phyloP scores from a whole-genome alignment of 164 flowering plant species.

The Macadamia tetraphylla region DNA sequence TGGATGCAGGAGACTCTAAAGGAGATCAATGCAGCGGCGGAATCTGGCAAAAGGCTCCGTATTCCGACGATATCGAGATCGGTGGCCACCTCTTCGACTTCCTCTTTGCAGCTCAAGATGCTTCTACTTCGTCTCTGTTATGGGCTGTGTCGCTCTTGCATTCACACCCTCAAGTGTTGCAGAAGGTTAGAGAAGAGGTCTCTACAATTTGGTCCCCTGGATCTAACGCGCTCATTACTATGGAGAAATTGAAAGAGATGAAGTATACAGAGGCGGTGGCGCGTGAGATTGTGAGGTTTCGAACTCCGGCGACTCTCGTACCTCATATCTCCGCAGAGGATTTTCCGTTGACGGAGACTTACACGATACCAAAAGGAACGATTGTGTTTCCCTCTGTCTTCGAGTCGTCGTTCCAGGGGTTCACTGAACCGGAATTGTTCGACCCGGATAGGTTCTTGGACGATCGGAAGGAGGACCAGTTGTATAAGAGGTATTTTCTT shows the following conservation, averaged over 20 bases:
- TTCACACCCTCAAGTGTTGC: constrained; percentile 58
- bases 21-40: constrained; percentile 28
- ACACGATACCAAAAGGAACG: constrained; percentile 74
- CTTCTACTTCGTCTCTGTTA: constrained; percentile 88
- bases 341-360: constrained; percentile 55
- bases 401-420: constrained; percentile 89
- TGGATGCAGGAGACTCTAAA: constrained; percentile 73
- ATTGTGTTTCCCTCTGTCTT: constrained; percentile 80
- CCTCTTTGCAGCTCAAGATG: constrained; percentile 94
- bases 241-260: constrained; percentile 59
- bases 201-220: constrained; percentile 54
- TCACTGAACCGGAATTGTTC: constrained; percentile 70
- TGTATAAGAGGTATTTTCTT: constrained; percentile 56
- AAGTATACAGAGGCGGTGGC: constrained; percentile 86
- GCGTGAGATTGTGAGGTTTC: constrained; percentile 65
- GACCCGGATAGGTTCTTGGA: constrained; percentile 88
- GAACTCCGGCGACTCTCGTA: constrained; percentile 86
- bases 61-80: constrained; percentile 43
- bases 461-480: constrained; percentile 60
- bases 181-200: constrained; percentile 58
- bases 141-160: constrained; percentile 83
- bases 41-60: constrained; percentile 17
- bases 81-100: too few relatives aligned
- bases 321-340: constrained; percentile 81
- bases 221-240: constrained; percentile 33